Evolutionary conservation across 352 stramenopile species (phyloP).

Genomic region (Globisporangium nunn): DNA sequence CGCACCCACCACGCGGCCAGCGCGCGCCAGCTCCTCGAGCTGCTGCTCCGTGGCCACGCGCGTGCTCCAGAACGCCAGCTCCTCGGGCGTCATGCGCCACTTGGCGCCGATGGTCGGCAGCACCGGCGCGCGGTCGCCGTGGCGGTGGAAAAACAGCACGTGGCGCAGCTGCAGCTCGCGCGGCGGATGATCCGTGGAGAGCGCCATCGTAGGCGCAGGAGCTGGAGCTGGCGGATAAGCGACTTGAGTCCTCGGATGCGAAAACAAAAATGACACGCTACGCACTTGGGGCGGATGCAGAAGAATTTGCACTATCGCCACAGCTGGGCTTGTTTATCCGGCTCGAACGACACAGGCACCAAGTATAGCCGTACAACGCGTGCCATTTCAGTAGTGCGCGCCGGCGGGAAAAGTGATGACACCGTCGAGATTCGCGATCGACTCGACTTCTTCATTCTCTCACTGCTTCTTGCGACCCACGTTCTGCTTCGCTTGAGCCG

Average conservation of each 20-base stretch:
- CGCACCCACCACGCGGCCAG: constrained; percentile 40
- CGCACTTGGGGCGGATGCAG: too few relatives aligned
- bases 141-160: constrained; percentile 75
- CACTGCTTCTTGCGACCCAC: background rate
- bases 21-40: constrained; percentile 33
- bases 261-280: background rate
- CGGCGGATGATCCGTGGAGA: background rate
- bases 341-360: too few relatives aligned
- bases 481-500: background rate
- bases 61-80: constrained; percentile 55
- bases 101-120: constrained; percentile 49
- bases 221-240: background rate
- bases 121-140: constrained; percentile 74
- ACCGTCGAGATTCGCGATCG: too few relatives aligned
- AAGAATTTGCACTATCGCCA: too few relatives aligned
- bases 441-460: background rate
- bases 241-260: background rate
- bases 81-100: constrained; percentile 38
- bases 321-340: too few relatives aligned
- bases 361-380: too few relatives aligned
- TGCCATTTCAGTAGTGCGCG: too few relatives aligned
- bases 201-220: background rate
- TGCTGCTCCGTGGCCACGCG: constrained; percentile 49
- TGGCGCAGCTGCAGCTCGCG: constrained; percentile 47
- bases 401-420: too few relatives aligned